Evolutionary conservation across 23 red algal genomes (phyloP), one percentile per base, ranked within the genome.

Genomic region (Agarophyton chilense): DNA sequence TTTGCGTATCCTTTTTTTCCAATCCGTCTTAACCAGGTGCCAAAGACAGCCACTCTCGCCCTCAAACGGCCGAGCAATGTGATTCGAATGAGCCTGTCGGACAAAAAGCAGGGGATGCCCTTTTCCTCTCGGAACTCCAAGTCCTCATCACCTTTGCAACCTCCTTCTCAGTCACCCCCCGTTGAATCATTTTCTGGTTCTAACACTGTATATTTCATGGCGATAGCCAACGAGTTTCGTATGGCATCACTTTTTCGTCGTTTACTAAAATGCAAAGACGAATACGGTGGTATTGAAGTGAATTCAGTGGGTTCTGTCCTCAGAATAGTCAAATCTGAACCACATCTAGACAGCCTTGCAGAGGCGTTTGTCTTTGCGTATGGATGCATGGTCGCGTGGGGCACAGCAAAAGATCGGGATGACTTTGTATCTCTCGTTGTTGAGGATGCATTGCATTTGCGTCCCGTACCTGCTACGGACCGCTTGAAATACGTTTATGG

Each of bases 351-450:
- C 18, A 28, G 22, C 9, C 78, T n/a, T 24, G n/a, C 78, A 16
- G 78, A 82, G 7, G 78, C 78, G 14, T 82, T 82, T 62, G 22
- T 82, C 52, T 82, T 82, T 82, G 29, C 78, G n/a, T 82, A 82
- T 24, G 78, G 78, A 16, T 82, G 78, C 57, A 64, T 82, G 78
- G 78, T 82, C 11, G 78, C 62, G 13, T 82, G 78, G 78, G 78
- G 78, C 25, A 39, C 78, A 18, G 53, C 29, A 36, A 29, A 61
- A 29, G 78, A 82, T 22, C 17, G 51, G 21, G 78, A 60, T 43
- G 52, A 65, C 57, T 82, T 82, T 21, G 24, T 82, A 28, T 82
- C 78, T 64, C 54, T 65, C 32, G 52, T 65, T 64, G 52, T 82
- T 44, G 78, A 82, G 21, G 78, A 82, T 43, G 78, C 78, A 41